A percentile compares a stretch with the other conserved stretches of the same genome.
These are phyloP conservation scores for Chenopodium quinoa DNA, from an alignment of 148 eudicot species.

Conservation along the genomic window DNA sequence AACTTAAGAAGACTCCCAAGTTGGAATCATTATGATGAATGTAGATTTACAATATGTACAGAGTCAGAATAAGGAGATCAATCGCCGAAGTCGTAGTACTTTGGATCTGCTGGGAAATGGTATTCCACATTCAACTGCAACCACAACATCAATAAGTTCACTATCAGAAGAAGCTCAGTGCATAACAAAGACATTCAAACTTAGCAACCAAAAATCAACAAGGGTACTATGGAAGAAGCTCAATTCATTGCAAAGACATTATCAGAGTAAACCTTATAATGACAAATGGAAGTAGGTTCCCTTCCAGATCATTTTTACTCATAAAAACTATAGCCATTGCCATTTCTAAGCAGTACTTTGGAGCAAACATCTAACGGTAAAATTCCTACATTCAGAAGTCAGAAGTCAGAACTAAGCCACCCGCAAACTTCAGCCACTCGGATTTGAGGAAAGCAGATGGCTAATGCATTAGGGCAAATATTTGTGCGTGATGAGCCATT, in stretches of 20 bases:
- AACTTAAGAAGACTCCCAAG: not conserved
- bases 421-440: not conserved
- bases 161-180: not conserved
- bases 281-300: not conserved
- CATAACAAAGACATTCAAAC: conserved; percentile 38
- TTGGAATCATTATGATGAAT: not conserved
- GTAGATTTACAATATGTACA: conserved; percentile 2
- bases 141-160: conserved; percentile 11
- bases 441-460: not conserved
- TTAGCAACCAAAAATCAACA: conserved; percentile 31
- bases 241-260: not conserved
- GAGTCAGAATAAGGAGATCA: not conserved
- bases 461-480: not conserved
- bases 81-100: conserved; percentile 63
- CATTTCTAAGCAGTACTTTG: not conserved
- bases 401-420: not conserved
- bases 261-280: not conserved
- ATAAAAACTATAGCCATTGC: not conserved
- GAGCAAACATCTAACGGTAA: not conserved
- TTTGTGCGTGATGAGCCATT: not conserved
- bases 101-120: conserved; percentile 78
- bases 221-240: not conserved
- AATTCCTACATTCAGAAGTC: not conserved
- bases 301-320: not conserved
- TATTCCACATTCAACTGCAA: conserved; percentile 71